phyloP scores from a whole-genome alignment of 1,139 yeast species.

The Debaryomyces sp. region DNA sequence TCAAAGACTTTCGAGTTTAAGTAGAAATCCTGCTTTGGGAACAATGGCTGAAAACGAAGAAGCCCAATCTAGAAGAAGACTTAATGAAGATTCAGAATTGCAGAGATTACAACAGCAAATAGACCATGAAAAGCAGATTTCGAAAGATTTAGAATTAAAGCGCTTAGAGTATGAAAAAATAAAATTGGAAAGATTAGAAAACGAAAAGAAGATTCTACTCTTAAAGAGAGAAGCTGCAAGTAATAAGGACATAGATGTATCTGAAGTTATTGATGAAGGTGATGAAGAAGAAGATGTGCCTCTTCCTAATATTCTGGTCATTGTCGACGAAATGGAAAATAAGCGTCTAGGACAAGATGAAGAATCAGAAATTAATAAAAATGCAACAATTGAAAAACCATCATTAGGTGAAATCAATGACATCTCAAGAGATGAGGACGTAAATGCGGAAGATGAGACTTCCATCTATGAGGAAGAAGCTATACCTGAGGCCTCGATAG shows the following conservation, averaged over 20 bases:
- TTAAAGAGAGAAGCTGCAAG: conserved; percentile 4
- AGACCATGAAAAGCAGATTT: conserved; percentile 33
- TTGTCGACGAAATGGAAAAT: conserved; percentile 26
- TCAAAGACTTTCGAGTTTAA: conserved; percentile 14
- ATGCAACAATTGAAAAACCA: conserved; percentile 13
- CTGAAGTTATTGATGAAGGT: conserved; percentile 11
- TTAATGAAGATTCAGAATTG: conserved; percentile 14
- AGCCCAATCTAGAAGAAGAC: conserved; percentile 6
- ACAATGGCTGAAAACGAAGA: conserved; percentile 21
- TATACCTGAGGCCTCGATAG: conserved; percentile 15
- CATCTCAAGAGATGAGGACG: conserved; percentile 3
- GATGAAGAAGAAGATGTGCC: conserved; percentile 21
- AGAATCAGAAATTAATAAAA: background rate
- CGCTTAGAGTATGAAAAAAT: conserved; percentile 35
- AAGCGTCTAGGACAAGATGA: conserved; percentile 10
- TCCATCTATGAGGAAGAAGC: conserved; percentile 6
- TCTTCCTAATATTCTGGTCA: conserved; percentile 15
- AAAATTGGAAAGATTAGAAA: conserved; percentile 21
- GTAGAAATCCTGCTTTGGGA: conserved; percentile 10
- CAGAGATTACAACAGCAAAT: conserved; percentile 27
- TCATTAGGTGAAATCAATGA: conserved; percentile 13
- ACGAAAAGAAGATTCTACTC: conserved; percentile 21
- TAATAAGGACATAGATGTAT: conserved; percentile 1
- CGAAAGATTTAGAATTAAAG: conserved; percentile 32
- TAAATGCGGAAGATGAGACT: background rate